Evolutionary conservation across 192 early-diverging fungal genomes (phyloP).

Genomic region (Backusella luteola): DNA sequence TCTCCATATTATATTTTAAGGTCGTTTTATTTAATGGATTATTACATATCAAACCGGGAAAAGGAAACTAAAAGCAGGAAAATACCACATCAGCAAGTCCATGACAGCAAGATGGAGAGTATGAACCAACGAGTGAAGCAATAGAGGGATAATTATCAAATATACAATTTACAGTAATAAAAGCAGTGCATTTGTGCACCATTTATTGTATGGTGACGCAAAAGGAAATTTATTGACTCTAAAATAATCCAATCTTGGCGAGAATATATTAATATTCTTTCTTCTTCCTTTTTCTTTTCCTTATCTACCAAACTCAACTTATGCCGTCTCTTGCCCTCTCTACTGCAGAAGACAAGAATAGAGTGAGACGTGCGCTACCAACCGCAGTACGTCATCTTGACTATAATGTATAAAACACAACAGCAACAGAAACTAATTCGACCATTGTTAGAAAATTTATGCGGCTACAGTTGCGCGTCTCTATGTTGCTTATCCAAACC

Average conservation of each 20-base stretch:
- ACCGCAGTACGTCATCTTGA: slow-evolving; percentile 21
- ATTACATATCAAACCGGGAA: background rate
- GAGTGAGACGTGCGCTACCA: slow-evolving; percentile 25
- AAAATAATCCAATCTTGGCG: background rate
- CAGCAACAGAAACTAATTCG: background rate
- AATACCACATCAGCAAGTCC: background rate
- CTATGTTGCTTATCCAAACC: slow-evolving; percentile 73
- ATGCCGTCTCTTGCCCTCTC: slow-evolving; percentile 41
- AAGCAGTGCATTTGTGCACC: background rate
- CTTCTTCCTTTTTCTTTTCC: slow-evolving; percentile 16
- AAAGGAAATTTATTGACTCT: background rate
- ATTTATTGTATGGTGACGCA: background rate
- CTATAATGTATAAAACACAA: background rate
- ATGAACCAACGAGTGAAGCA: background rate
- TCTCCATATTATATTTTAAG: background rate
- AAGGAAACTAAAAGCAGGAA: background rate
- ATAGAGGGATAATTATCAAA: background rate
- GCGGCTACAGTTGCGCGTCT: slow-evolving; percentile 76
- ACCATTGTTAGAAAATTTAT: slow-evolving; percentile 66
- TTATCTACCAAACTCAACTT: slow-evolving; percentile 10
- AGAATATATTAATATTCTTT: background rate
- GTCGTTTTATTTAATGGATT: background rate
- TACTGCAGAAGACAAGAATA: slow-evolving; percentile 37
- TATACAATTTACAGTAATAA: background rate
- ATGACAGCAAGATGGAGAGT: no score